Evolutionary conservation across 2,329 filamentous ascomycete species (phyloP).

Genomic region (Zalaria obscura): DNA sequence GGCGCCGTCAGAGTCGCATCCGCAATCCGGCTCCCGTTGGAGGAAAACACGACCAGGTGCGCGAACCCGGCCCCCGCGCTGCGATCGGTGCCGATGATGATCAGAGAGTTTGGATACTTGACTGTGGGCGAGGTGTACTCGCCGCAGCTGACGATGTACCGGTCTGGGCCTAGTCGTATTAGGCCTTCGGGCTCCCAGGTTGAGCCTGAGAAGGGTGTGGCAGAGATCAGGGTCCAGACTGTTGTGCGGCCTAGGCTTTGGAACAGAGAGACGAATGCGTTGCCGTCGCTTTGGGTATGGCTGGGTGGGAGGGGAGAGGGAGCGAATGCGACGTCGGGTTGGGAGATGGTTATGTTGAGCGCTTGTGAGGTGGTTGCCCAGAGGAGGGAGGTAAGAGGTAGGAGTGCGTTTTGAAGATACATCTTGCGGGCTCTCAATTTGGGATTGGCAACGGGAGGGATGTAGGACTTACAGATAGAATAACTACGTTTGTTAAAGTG

Average conservation of each 20-base stretch:
- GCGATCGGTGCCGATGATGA: conserved; percentile 44
- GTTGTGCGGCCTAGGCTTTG: conserved; percentile 24
- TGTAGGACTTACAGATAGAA: too few relatives aligned
- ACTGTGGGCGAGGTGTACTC: conserved; percentile 28
- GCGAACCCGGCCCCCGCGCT: conserved; percentile 29
- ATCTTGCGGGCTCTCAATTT: background rate
- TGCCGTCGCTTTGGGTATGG: conserved; percentile 20
- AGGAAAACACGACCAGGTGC: conserved; percentile 32
- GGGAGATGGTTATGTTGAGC: conserved; percentile 22
- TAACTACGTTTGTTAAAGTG: too few relatives aligned
- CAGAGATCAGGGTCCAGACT: conserved; percentile 27
- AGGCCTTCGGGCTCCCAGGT: conserved; percentile 37
- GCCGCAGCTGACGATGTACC: conserved; percentile 32
- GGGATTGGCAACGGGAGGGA: too few relatives aligned
- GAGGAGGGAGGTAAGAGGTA: background rate
- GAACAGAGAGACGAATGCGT: conserved; percentile 24
- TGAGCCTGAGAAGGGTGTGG: conserved; percentile 29
- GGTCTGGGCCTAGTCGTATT: conserved; percentile 26
- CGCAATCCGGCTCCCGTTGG: conserved; percentile 26
- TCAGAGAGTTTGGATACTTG: conserved; percentile 18
- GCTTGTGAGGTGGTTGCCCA: background rate
- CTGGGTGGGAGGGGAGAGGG: conserved; percentile 16
- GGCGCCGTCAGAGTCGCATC: conserved; percentile 29
- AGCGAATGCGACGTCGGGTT: conserved; percentile 16
- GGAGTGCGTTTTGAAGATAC: background rate